Evolutionary conservation across 106 monocot genomes (phyloP).

Genomic region (Xerophyta viscosa): DNA sequence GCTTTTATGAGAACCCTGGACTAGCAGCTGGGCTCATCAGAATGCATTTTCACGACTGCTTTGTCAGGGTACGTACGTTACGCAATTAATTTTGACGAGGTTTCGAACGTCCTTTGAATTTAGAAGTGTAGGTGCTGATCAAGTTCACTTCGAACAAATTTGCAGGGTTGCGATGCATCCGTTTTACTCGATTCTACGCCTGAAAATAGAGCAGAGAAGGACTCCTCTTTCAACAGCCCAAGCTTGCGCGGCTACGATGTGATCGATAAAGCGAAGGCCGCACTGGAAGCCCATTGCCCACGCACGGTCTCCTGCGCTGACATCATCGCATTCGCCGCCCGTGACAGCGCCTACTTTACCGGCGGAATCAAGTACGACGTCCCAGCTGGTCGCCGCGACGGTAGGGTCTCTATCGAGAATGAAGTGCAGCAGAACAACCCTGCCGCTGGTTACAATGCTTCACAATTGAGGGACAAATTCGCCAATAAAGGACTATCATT

Average conservation of each 20-base stretch:
- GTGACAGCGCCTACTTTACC: not conserved
- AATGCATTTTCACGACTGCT: conserved; percentile 29
- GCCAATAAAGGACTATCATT: not conserved
- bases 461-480: conserved; percentile 3
- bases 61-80: conserved; percentile 9
- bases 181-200: conserved; percentile 7
- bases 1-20: not conserved
- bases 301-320: conserved; percentile 50
- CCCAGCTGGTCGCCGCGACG: conserved; percentile 2
- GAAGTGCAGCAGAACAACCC: conserved; percentile 3
- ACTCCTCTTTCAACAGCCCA: too few relatives aligned
- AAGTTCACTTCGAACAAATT: too few relatives aligned
- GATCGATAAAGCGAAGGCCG: not conserved
- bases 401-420: not conserved
- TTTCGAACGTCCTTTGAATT: too few relatives aligned
- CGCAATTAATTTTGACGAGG: too few relatives aligned
- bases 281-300: conserved; percentile 1
- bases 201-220: not conserved
- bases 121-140: too few relatives aligned
- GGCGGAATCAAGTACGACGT: conserved; percentile 1
- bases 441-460: not conserved
- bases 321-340: conserved; percentile 42
- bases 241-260: not conserved
- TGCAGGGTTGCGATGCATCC: conserved; percentile 7
- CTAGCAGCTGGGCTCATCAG: conserved; percentile 8